phyloP scores from a whole-genome alignment of 345 rosid genomes.

The Adansonia digitata region DNA sequence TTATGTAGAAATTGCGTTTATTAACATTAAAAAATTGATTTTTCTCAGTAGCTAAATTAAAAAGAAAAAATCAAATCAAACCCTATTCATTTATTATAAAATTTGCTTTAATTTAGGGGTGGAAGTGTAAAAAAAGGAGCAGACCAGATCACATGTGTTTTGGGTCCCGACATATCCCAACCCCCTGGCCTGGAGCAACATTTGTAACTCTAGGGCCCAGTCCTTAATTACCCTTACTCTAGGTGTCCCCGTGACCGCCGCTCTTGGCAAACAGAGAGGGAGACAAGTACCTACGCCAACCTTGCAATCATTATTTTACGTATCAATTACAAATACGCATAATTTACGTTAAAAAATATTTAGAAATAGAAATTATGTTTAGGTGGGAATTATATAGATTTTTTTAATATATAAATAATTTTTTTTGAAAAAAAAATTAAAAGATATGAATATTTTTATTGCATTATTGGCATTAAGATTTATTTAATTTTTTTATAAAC shows the following conservation, averaged over 20 bases:
- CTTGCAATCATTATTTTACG: too few relatives aligned
- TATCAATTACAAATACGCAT: too few relatives aligned
- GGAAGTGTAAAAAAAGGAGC: background rate
- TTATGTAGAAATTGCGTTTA: background rate
- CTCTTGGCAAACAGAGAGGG: too few relatives aligned
- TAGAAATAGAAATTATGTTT: too few relatives aligned
- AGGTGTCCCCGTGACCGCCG: background rate
- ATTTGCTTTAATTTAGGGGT: background rate
- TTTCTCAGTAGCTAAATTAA: background rate
- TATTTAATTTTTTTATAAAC: too few relatives aligned
- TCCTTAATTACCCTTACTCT: background rate
- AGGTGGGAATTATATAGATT: too few relatives aligned
- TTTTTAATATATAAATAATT: too few relatives aligned
- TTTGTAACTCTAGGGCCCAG: background rate
- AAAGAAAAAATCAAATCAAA: background rate
- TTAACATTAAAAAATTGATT: background rate
- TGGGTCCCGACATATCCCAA: background rate
- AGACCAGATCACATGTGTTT: background rate
- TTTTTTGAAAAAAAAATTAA: too few relatives aligned
- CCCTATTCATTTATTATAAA: background rate
- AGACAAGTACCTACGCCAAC: too few relatives aligned
- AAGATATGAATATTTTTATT: too few relatives aligned
- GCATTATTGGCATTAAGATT: too few relatives aligned
- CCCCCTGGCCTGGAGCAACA: background rate
- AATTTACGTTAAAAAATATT: too few relatives aligned